A percentile compares a stretch with the other conserved stretches of the same genome.
phyloP scores from a whole-genome alignment of 495 filamentous ascomycete genomes.

The Lophium mytilinum region DNA sequence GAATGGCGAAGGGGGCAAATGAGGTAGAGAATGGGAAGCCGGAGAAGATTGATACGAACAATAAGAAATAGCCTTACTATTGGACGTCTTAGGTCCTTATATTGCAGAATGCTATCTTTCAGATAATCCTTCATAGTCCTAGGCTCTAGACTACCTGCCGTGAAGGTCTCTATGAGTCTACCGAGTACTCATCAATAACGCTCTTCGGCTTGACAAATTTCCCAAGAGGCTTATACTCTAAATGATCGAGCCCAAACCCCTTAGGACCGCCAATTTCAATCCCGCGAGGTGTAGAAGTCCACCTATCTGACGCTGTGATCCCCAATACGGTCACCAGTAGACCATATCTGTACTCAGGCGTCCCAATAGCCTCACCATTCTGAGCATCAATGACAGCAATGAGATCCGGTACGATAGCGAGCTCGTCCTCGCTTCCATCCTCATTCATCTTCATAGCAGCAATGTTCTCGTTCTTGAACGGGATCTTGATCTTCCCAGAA shows the following conservation, averaged over 20 bases:
- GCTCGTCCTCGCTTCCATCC: slow-evolving; percentile 37
- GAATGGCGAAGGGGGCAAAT: too few species aligned
- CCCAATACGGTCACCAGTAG: slow-evolving; percentile 38
- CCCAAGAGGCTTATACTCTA: slow-evolving; percentile 42
- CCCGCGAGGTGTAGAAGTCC: slow-evolving; percentile 44
- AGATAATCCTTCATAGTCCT: too few species aligned
- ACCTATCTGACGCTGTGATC: slow-evolving; percentile 47
- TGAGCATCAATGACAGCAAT: slow-evolving; percentile 53
- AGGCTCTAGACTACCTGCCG: too few species aligned
- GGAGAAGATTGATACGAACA: too few species aligned
- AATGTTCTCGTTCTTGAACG: slow-evolving; percentile 61
- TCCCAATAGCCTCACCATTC: slow-evolving; percentile 52
- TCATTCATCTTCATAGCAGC: slow-evolving; percentile 38
- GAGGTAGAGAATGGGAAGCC: too few species aligned
- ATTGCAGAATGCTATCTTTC: too few species aligned
- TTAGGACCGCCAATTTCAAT: slow-evolving; percentile 46
- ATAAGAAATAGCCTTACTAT: too few species aligned
- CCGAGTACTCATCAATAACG: slow-evolving; percentile 45
- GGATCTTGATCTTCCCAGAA: slow-evolving; percentile 43
- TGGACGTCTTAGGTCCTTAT: too few species aligned
- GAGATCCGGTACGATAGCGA: slow-evolving; percentile 54
- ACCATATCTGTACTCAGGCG: slow-evolving; percentile 55
- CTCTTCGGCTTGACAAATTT: slow-evolving; percentile 43
- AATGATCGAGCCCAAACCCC: slow-evolving; percentile 44
- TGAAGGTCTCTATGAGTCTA: neutral